Conservation (phyloP, 2,329 filamentous ascomycete genomes). For the Aureobasidium pullulans region DNA sequence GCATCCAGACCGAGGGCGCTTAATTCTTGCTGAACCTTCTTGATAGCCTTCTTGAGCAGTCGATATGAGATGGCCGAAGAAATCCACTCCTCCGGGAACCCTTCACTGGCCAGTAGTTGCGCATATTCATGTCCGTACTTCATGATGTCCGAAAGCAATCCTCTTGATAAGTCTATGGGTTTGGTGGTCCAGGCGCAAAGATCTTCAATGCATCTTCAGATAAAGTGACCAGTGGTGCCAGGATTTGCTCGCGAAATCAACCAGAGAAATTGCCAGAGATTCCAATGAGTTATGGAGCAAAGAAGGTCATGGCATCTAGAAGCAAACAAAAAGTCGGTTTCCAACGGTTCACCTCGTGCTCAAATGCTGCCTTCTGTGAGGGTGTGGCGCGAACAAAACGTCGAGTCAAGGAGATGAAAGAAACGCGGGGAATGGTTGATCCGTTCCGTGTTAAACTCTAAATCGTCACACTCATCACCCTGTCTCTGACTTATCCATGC, state of each 20-base stretch:
- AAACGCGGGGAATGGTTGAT: slow-evolving; percentile 3
- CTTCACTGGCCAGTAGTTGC: slow-evolving; percentile 60
- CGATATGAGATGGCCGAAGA: slow-evolving; percentile 74
- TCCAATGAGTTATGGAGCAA: not conserved
- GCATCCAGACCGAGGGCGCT: slow-evolving; percentile 63
- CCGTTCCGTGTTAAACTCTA: not conserved
- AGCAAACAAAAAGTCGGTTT: not conserved
- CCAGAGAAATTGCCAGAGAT: not conserved
- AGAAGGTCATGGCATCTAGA: not conserved
- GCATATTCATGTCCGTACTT: slow-evolving; percentile 81
- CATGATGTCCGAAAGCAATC: slow-evolving; percentile 44
- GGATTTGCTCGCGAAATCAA: not conserved
- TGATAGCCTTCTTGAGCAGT: slow-evolving; percentile 82
- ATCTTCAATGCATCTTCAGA: slow-evolving; percentile 4
- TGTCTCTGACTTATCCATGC: not conserved
- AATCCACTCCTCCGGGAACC: slow-evolving; percentile 65
- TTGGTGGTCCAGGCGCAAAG: not conserved
- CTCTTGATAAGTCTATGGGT: not conserved
- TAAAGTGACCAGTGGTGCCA: not conserved
- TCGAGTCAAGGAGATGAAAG: slow-evolving; percentile 8
- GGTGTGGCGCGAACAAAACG: not conserved
- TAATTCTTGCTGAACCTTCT: slow-evolving; percentile 68
- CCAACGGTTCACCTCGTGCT: slow-evolving; percentile 7
- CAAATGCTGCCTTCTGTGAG: not conserved
- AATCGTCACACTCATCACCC: not conserved